Percentiles rank a stretch among this genome's conserved stretches.
Conservation (phyloP, 106 monocot genomes). For the Alisma plantagoaquatica region DNA sequence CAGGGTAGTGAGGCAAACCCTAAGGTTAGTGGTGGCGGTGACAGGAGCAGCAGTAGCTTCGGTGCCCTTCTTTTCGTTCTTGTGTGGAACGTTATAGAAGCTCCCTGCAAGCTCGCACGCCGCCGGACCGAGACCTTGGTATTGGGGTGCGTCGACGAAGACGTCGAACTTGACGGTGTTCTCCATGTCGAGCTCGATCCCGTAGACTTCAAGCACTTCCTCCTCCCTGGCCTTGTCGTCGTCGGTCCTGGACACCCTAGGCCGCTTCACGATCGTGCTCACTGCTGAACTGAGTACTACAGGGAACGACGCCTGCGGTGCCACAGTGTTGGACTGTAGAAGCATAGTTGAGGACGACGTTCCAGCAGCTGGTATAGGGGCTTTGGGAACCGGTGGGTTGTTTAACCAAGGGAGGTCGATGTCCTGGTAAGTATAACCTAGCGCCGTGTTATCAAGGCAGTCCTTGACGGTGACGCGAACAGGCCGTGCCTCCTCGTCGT, state of each 20-base stretch:
- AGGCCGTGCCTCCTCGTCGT: slow-evolving; percentile 20
- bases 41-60: background rate
- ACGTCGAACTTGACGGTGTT: slow-evolving; percentile 20
- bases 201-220: slow-evolving; percentile 19
- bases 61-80: background rate
- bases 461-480: slow-evolving; percentile 17
- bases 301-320: background rate
- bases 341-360: background rate
- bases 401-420: background rate
- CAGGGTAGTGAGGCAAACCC: background rate
- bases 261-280: background rate
- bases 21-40: background rate
- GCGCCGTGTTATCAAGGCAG: slow-evolving; percentile 6
- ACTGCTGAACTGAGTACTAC: background rate
- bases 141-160: slow-evolving; percentile 1
- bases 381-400: background rate
- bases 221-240: slow-evolving; percentile 11
- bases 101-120: background rate
- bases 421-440: slow-evolving; percentile 8
- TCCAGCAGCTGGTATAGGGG: too few species aligned
- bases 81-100: background rate
- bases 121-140: background rate
- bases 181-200: slow-evolving; percentile 6
- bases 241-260: background rate
- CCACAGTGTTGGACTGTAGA: background rate